Conservation (phyloP, 2,329 filamentous ascomycete species). For the Pezicula radicicola region DNA sequence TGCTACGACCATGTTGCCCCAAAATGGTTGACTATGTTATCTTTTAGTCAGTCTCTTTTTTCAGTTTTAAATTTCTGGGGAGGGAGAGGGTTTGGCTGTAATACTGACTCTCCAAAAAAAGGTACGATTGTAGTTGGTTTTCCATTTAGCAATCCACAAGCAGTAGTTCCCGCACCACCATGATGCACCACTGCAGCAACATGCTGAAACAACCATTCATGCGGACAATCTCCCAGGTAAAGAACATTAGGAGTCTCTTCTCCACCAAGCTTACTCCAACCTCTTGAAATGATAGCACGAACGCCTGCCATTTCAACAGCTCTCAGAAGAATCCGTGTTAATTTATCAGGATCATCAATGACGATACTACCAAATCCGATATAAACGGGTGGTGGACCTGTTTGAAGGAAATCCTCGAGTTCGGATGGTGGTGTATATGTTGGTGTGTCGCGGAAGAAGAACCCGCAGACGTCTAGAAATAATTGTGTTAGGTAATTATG, state of each 20-base stretch:
- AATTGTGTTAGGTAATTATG: background rate
- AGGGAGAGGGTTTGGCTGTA: no score
- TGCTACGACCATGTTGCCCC: constrained; percentile 69
- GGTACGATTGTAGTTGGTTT: constrained; percentile 52
- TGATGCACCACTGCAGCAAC: constrained; percentile 56
- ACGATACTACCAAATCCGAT: constrained; percentile 57
- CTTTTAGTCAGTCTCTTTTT: background rate
- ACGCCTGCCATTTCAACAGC: constrained; percentile 43
- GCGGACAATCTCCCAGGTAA: constrained; percentile 51
- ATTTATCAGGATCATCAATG: constrained; percentile 42
- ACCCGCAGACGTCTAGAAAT: constrained; percentile 35
- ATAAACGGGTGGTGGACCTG: constrained; percentile 48
- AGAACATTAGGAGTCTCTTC: constrained; percentile 37
- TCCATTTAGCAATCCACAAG: constrained; percentile 48
- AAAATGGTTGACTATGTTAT: constrained; percentile 59
- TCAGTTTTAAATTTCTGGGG: background rate
- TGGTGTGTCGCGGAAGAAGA: constrained; percentile 38
- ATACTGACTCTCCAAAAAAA: constrained; percentile 47
- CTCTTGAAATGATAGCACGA: constrained; percentile 51
- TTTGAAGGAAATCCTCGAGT: constrained; percentile 38
- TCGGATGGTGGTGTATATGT: constrained; percentile 36
- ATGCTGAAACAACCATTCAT: constrained; percentile 55
- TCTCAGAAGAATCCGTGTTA: constrained; percentile 44
- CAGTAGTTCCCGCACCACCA: constrained; percentile 57
- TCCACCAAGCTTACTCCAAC: constrained; percentile 48